These are phyloP conservation scores for Aureobasidium zeae DNA, from an alignment of 2,329 filamentous ascomycete species.

Conservation along the genomic window DNA sequence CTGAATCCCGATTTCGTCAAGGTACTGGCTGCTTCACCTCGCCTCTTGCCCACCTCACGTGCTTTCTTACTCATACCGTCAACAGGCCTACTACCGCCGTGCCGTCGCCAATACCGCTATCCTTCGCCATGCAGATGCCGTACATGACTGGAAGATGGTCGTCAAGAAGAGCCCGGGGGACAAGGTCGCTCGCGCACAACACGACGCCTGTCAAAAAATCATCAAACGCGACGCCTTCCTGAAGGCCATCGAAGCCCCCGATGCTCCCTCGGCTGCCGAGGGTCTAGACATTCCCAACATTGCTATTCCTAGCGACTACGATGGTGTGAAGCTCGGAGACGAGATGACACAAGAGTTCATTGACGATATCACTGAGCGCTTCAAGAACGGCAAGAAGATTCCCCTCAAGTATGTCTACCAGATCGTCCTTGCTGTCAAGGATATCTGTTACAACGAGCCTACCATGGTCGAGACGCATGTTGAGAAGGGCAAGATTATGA, in stretches of 20 bases:
- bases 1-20: conserved; percentile 82
- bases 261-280: conserved; percentile 85
- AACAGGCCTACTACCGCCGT: conserved; percentile 74
- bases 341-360: conserved; percentile 96
- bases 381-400: conserved; percentile 92
- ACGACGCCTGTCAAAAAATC: conserved; percentile 89
- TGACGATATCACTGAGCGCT: conserved; percentile 91
- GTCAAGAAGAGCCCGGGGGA: conserved; percentile 79
- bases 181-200: conserved; percentile 81
- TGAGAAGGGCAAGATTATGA: conserved; percentile 66
- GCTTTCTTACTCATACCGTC: not conserved
- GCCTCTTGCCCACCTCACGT: not conserved
- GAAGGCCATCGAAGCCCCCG: conserved; percentile 85
- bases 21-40: conserved; percentile 41
- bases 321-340: conserved; percentile 66
- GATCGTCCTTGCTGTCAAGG: conserved; percentile 82
- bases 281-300: conserved; percentile 84
- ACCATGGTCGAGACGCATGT: conserved; percentile 95
- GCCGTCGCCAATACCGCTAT: conserved; percentile 89
- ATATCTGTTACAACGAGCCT: conserved; percentile 81
- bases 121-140: conserved; percentile 74
- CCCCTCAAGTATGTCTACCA: conserved; percentile 96
- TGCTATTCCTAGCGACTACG: conserved; percentile 70
- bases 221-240: conserved; percentile 88
- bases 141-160: conserved; percentile 86